These are phyloP conservation scores for Amyloporia xantha DNA, from an alignment of 768 basidiomycete genomes.

Conservation along the genomic window DNA sequence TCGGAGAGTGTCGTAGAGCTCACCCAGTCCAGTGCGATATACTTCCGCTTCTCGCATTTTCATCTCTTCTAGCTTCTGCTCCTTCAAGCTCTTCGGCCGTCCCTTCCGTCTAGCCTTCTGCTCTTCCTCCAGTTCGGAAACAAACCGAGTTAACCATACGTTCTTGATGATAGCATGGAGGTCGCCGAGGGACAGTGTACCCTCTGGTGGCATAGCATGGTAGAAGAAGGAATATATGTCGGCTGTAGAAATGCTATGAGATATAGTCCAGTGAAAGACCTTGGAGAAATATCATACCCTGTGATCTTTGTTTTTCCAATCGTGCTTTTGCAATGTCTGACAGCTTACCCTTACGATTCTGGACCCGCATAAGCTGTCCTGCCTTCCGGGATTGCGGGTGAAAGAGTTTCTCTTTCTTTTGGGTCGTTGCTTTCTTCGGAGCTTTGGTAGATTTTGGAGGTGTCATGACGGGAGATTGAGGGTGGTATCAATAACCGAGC, in stretches of 20 bases:
- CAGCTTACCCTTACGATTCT: conserved; percentile 64
- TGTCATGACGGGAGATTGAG: conserved; percentile 11
- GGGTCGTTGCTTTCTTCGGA: conserved; percentile 20
- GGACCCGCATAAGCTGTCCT: conserved; percentile 59
- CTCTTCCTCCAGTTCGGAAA: conserved; percentile 59
- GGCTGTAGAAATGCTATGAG: conserved; percentile 31
- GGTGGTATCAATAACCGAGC: not conserved
- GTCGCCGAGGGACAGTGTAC: conserved; percentile 51
- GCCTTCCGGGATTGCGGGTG: conserved; percentile 85
- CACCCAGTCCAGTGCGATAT: conserved; percentile 80
- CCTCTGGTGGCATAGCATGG: conserved; percentile 57
- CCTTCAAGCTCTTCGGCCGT: conserved; percentile 64
- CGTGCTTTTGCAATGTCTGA: conserved; percentile 50
- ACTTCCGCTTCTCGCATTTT: conserved; percentile 61
- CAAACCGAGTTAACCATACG: conserved; percentile 69
- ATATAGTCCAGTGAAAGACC: not conserved
- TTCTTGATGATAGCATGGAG: conserved; percentile 59
- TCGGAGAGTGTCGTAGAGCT: conserved; percentile 19
- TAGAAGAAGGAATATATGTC: conserved; percentile 75
- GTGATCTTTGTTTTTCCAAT: conserved; percentile 44
- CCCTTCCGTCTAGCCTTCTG: conserved; percentile 59
- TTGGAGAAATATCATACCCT: conserved; percentile 34
- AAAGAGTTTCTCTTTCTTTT: conserved; percentile 72
- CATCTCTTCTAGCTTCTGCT: conserved; percentile 63
- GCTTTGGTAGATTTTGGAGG: conserved; percentile 25